Percentiles rank a stretch among this genome's conserved stretches.
These are phyloP conservation scores for Xerocomus amazonicus DNA, from an alignment of 1,284 basidiomycete species.

Conservation along the genomic window DNA sequence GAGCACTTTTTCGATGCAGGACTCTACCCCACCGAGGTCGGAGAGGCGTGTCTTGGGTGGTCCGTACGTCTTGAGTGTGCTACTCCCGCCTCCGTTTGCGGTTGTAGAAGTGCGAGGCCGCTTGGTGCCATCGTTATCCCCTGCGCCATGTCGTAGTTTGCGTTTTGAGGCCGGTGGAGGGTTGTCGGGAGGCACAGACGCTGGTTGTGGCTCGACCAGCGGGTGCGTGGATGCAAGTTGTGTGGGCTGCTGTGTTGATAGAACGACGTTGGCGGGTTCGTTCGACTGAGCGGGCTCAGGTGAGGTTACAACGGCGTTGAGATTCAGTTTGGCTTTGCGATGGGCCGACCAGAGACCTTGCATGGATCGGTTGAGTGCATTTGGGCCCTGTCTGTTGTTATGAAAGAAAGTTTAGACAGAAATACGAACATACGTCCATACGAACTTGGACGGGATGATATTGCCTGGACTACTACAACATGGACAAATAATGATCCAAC, in stretches of 20 bases:
- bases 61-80: constrained; percentile 48
- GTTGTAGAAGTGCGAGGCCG: constrained; percentile 40
- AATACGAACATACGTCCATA: constrained; percentile 21
- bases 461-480: too few relatives aligned
- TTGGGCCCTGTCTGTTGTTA: constrained; percentile 58
- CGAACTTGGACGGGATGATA: too few relatives aligned
- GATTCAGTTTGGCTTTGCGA: constrained; percentile 57
- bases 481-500: too few relatives aligned
- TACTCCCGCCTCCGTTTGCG: not conserved
- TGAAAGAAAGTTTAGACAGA: not conserved
- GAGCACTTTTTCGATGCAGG: constrained; percentile 88
- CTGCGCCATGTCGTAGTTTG: constrained; percentile 48
- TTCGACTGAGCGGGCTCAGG: not conserved
- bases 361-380: constrained; percentile 71
- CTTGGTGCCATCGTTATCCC: constrained; percentile 51
- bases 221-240: constrained; percentile 19
- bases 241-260: not conserved
- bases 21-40: constrained; percentile 85
- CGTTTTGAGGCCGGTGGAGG: constrained; percentile 44
- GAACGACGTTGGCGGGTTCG: constrained; percentile 2
- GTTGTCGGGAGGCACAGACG: constrained; percentile 13
- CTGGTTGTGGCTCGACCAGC: not conserved
- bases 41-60: constrained; percentile 73
- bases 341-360: constrained; percentile 72
- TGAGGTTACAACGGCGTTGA: constrained; percentile 46